phyloP scores from a whole-genome alignment of 495 filamentous ascomycete species.

The Hyaloscypha hepaticicola region DNA sequence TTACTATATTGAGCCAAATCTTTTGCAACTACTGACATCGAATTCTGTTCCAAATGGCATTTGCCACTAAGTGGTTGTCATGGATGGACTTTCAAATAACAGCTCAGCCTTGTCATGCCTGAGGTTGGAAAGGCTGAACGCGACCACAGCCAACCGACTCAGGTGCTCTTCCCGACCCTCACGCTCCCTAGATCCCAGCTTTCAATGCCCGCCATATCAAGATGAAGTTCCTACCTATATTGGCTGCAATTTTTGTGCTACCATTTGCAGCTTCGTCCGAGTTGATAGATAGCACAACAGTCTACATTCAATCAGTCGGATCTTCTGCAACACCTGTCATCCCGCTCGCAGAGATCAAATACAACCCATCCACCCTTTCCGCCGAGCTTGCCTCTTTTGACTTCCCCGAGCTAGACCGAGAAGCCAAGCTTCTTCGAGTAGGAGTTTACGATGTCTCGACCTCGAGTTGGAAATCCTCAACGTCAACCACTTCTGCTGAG shows the following conservation, averaged over 20 bases:
- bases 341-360: slow-evolving; percentile 48
- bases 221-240: slow-evolving; percentile 21
- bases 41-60: too few relatives aligned
- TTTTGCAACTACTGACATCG: too few relatives aligned
- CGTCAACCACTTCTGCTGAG: slow-evolving; percentile 43
- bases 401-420: slow-evolving; percentile 44
- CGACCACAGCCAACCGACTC: neutral
- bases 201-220: neutral
- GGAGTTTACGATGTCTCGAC: slow-evolving; percentile 46
- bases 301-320: slow-evolving; percentile 35
- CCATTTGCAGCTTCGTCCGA: slow-evolving; percentile 16
- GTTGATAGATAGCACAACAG: slow-evolving; percentile 24
- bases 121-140: slow-evolving; percentile 16
- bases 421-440: slow-evolving; percentile 43
- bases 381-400: slow-evolving; percentile 46
- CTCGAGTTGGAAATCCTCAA: slow-evolving; percentile 46
- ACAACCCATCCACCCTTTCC: slow-evolving; percentile 37
- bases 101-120: slow-evolving; percentile 15
- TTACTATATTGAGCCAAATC: too few relatives aligned
- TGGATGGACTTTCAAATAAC: too few relatives aligned
- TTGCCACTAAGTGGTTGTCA: too few relatives aligned
- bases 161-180: neutral
- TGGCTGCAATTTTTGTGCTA: slow-evolving; percentile 19
- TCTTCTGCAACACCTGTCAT: slow-evolving; percentile 33
- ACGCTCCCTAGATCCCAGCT: neutral